Evolutionary conservation across 768 basidiomycete species (phyloP).

Genomic region (Wakefieldia striispora): DNA sequence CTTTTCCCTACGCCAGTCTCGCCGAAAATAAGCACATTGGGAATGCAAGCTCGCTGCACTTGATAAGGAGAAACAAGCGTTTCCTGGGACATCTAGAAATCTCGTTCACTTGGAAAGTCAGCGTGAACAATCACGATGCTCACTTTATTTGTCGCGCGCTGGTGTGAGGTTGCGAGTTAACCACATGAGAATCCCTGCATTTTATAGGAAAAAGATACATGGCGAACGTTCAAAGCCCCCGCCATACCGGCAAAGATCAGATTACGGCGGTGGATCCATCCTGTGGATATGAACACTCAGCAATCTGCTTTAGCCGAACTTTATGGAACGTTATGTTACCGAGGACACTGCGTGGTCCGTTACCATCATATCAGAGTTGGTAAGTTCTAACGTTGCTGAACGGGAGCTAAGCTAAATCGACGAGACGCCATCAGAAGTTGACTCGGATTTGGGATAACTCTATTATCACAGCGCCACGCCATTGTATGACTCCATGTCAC

Average conservation of each 20-base stretch:
- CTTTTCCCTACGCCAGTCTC: slow-evolving; percentile 38
- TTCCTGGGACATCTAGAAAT: slow-evolving; percentile 5
- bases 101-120: background rate
- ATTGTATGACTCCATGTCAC: no score
- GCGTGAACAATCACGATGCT: background rate
- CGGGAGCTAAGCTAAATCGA: background rate
- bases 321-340: slow-evolving; percentile 2
- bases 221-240: background rate
- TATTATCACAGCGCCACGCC: no score
- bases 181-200: background rate
- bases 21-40: slow-evolving; percentile 39
- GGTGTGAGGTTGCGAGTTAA: background rate
- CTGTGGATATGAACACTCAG: background rate
- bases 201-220: slow-evolving; percentile 12
- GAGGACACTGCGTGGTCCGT: background rate
- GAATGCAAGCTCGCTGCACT: slow-evolving; percentile 20
- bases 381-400: slow-evolving; percentile 8
- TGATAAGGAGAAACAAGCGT: slow-evolving; percentile 9
- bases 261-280: no score
- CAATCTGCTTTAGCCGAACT: background rate
- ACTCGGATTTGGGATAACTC: background rate
- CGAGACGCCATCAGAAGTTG: background rate
- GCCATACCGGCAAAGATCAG: no score
- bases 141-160: slow-evolving; percentile 10
- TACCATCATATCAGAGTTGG: background rate